Evolutionary conservation across 2,329 filamentous ascomycete genomes (phyloP).

Genomic region (Tolypocladium guangdongense): DNA sequence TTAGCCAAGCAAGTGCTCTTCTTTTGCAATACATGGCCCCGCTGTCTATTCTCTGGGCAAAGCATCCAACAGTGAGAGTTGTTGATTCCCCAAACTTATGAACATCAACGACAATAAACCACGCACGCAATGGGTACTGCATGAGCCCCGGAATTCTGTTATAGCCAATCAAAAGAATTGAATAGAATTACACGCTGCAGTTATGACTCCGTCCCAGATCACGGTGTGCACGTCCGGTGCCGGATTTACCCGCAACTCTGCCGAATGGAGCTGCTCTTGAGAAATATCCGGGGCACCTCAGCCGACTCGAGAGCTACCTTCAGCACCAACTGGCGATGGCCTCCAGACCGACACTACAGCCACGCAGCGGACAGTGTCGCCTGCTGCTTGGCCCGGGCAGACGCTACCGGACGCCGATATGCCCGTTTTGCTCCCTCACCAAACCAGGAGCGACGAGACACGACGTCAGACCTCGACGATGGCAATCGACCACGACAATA

Average conservation of each 20-base stretch:
- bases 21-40: background rate
- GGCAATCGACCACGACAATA: constrained; percentile 17
- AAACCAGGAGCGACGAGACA: constrained; percentile 7
- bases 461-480: constrained; percentile 13
- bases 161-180: background rate
- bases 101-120: no score
- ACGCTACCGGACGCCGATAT: constrained; percentile 10
- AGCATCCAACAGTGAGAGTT: no score
- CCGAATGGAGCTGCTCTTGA: background rate
- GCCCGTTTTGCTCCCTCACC: constrained; percentile 19
- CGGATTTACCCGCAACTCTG: background rate
- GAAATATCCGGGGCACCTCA: background rate
- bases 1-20: background rate
- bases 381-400: constrained; percentile 11
- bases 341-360: constrained; percentile 17
- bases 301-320: background rate
- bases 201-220: background rate
- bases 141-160: no score
- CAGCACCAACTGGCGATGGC: constrained; percentile 15
- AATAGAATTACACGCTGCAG: background rate
- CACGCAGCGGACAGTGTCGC: constrained; percentile 15
- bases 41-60: background rate
- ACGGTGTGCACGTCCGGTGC: background rate
- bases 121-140: background rate
- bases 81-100: no score